A percentile compares a stretch with the other conserved stretches of the same genome.
These are phyloP conservation scores for Chlorociboria aeruginascens DNA, from an alignment of 495 filamentous ascomycete species.

Conservation along the genomic window DNA sequence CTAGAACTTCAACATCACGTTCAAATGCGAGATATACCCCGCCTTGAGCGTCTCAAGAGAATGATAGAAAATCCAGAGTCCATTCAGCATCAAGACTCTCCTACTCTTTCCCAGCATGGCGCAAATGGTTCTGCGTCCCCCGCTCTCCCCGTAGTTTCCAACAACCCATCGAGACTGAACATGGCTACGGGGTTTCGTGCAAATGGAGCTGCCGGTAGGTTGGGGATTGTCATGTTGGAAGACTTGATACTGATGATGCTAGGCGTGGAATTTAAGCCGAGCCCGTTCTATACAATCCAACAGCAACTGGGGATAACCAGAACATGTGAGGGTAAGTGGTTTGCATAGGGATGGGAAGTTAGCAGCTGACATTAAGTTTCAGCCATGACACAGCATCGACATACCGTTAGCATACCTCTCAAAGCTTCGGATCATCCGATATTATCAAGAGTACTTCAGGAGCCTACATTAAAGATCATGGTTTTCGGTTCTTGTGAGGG, in stretches of 20 bases:
- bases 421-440: constrained; percentile 34
- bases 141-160: not conserved
- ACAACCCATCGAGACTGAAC: not conserved
- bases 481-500: constrained; percentile 61
- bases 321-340: constrained; percentile 53
- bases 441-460: constrained; percentile 36
- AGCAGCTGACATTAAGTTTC: constrained; percentile 1
- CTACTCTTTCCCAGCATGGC: not conserved
- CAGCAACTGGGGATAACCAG: constrained; percentile 46
- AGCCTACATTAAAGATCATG: constrained; percentile 54
- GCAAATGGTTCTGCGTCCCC: not conserved
- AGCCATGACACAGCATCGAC: constrained; percentile 50
- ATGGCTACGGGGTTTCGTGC: not conserved
- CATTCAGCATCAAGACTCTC: constrained; percentile 15
- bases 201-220: not conserved
- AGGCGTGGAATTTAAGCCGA: constrained; percentile 51
- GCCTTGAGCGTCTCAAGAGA: constrained; percentile 22
- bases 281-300: constrained; percentile 62
- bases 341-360: no score
- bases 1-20: not conserved
- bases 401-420: constrained; percentile 40
- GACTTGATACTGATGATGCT: constrained; percentile 1
- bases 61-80: constrained; percentile 22
- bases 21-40: constrained; percentile 20
- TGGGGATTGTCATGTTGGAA: not conserved